Base-by-base conservation (phyloP, 139 green algal genomes). In the Nannochloris sp. region DNA sequence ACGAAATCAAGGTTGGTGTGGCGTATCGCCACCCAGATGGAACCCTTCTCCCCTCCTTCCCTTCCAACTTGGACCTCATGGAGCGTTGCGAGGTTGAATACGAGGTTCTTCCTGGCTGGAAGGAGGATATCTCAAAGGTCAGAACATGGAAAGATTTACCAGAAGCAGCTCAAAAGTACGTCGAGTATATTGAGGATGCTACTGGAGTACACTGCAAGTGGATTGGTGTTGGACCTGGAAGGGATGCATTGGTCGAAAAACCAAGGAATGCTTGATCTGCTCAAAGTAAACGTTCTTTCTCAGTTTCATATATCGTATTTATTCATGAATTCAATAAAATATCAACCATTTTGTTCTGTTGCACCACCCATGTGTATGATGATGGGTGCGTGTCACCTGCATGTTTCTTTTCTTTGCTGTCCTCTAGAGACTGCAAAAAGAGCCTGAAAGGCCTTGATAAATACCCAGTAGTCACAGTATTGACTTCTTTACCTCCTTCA, bases 151-250 rank as follows among this genome's bases (percentile, higher is more conserved):
- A 86, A 8, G 86, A 97, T 27, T 80, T 99, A 44, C 94, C 94
- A 1, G 55, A 66, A 56, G 79, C 82, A 12, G 90, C 88, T 1
- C 73, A 78, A 65, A 61, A 61, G 24, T 96, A 96, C 69, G 78
- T 96, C 44, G 24, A 85, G 58, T 81, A 88, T 21, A 80, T 97
- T 11, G 90, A 99, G 70, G 71, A 97, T 48, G 64, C 92, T 6
- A 24, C 86, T 7, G 90, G 87, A 19, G 81, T 97, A 43, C 74
- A 87, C 34, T 84, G 79, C 70, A 87, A 80, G 57, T 99, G 86
- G 87, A 97, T 99, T 64, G 94, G 94, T 14, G 94, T 99, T 15
- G 94, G 94, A 4, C 93, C 94, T 1, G 94, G 94, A 24, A 64
- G 94, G 15, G 55, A 61, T 44, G 55, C 55, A 37, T 16, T 61